phyloP scores from a whole-genome alignment of 2,329 filamentous ascomycete genomes.

The Penicillium verrucosum region DNA sequence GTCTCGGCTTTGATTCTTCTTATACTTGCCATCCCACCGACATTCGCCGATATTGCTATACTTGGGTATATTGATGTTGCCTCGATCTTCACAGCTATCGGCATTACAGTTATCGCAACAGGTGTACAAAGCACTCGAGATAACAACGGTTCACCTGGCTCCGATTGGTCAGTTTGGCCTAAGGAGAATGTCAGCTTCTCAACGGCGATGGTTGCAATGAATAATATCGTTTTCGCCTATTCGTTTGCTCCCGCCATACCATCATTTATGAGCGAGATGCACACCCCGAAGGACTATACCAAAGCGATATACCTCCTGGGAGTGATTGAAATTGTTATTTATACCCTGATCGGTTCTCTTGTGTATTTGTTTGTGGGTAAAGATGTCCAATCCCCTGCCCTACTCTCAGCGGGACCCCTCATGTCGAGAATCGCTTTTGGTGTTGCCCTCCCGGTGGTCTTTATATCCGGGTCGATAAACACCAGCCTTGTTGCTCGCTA shows the following conservation, averaged over 20 bases:
- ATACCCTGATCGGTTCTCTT: background rate
- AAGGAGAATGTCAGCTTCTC: background rate
- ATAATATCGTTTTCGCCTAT: background rate
- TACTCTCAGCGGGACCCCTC: background rate
- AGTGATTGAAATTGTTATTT: background rate
- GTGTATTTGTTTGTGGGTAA: background rate
- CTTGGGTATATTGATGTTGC: too few relatives aligned
- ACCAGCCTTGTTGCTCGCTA: background rate
- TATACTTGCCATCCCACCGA: too few relatives aligned
- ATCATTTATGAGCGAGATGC: background rate
- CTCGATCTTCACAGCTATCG: too few relatives aligned
- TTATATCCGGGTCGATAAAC: background rate
- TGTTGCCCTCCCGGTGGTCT: background rate
- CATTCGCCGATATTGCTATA: too few relatives aligned
- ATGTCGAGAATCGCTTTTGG: background rate
- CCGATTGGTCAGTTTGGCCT: background rate
- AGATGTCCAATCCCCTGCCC: background rate
- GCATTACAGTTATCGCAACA: too few relatives aligned
- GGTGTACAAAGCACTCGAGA: too few relatives aligned
- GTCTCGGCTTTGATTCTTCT: too few relatives aligned
- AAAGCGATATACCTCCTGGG: background rate
- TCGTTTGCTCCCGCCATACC: background rate
- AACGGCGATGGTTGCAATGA: background rate
- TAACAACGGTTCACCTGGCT: too few relatives aligned
- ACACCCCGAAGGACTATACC: background rate